These are phyloP conservation scores for Aspergillus quadrilineatus DNA, from an alignment of 2,329 filamentous ascomycete genomes.

Conservation along the genomic window DNA sequence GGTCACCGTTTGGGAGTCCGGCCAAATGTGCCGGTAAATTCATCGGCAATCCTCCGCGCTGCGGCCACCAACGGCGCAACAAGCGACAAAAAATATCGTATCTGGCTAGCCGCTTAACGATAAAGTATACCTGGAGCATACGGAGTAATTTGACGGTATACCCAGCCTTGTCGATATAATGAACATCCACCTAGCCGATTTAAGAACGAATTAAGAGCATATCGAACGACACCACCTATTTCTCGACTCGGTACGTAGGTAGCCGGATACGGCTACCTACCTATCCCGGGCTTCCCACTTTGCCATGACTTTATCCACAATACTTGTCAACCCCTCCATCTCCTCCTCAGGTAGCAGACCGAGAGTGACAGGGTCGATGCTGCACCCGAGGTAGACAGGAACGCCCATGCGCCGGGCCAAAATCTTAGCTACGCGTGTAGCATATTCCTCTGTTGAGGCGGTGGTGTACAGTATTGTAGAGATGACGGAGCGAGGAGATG, in stretches of 20 bases:
- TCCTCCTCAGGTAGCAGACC: slow-evolving; percentile 88
- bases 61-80: not conserved
- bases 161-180: not conserved
- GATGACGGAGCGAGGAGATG: slow-evolving; percentile 55
- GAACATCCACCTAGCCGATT: not conserved
- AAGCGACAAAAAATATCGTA: not conserved
- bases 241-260: not conserved
- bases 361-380: slow-evolving; percentile 72
- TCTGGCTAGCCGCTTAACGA: not conserved
- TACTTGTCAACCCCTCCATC: slow-evolving; percentile 78
- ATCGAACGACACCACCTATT: not conserved
- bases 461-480: slow-evolving; percentile 74
- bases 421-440: slow-evolving; percentile 78
- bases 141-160: too few relatives aligned
- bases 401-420: slow-evolving; percentile 69
- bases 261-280: not conserved
- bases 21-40: not conserved
- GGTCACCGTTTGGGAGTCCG: not conserved
- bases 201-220: not conserved
- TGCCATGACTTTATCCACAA: slow-evolving; percentile 67
- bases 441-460: slow-evolving; percentile 78
- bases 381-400: slow-evolving; percentile 89
- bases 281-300: slow-evolving; percentile 37
- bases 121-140: not conserved
- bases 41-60: not conserved